Conservation (phyloP, 192 early-diverging fungal species). For the Mycoemilia scoparia region DNA sequence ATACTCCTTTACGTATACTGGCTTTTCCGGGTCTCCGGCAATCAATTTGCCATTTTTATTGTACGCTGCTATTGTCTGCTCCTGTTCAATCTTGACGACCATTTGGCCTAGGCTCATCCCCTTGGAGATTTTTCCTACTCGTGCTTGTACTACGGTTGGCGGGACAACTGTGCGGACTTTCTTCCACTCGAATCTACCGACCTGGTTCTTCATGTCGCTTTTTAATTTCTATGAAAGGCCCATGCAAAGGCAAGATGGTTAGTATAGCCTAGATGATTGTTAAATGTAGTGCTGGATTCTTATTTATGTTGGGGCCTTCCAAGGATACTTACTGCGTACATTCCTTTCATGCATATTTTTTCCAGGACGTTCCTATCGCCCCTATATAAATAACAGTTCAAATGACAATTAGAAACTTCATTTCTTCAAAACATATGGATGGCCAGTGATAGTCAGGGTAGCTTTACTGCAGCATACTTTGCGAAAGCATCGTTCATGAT, state of each 20-base stretch:
- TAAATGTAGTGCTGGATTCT: not conserved
- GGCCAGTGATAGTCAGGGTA: not conserved
- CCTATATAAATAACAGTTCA: constrained; percentile 5
- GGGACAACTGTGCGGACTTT: constrained; percentile 34
- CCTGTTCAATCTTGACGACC: constrained; percentile 43
- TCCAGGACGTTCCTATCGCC: constrained; percentile 37
- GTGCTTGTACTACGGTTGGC: constrained; percentile 38
- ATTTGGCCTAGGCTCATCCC: constrained; percentile 37
- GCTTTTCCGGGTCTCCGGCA: constrained; percentile 30
- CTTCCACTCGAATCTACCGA: constrained; percentile 34
- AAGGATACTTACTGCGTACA: constrained; percentile 25
- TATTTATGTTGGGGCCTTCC: not conserved
- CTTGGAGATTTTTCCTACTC: constrained; percentile 25
- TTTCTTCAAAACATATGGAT: not conserved
- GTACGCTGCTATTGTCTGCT: constrained; percentile 28
- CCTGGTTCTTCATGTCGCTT: constrained; percentile 39
- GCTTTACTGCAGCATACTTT: constrained; percentile 3
- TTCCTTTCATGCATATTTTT: constrained; percentile 36
- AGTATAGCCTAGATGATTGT: not conserved
- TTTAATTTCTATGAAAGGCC: constrained; percentile 33
- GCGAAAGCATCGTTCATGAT: constrained; percentile 54
- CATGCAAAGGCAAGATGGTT: not conserved
- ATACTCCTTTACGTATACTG: constrained; percentile 42
- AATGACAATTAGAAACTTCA: not conserved
- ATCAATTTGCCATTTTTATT: constrained; percentile 27